These are phyloP conservation scores for Aspergillus sp. DNA, from an alignment of 2,329 filamentous ascomycete genomes.

Conservation along the genomic window DNA sequence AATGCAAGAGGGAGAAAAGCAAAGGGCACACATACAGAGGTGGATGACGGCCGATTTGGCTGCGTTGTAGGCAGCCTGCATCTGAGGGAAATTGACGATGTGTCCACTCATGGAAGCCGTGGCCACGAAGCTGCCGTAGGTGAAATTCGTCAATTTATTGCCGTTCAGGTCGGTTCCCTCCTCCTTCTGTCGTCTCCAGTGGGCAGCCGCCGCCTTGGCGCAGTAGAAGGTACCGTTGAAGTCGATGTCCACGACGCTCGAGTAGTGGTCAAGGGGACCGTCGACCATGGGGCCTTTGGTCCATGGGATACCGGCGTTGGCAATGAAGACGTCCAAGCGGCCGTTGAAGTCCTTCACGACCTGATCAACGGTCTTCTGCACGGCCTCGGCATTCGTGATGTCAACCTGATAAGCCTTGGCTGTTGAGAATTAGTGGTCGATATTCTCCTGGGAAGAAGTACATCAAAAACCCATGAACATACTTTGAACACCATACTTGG, in stretches of 20 bases:
- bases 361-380: conserved; percentile 42
- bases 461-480: conserved; percentile 1
- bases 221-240: conserved; percentile 77
- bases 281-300: conserved; percentile 67
- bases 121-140: conserved; percentile 69
- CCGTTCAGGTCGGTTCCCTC: conserved; percentile 65
- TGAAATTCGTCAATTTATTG: conserved; percentile 60
- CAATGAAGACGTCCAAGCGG: conserved; percentile 74
- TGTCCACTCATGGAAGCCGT: conserved; percentile 78
- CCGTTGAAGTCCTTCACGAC: conserved; percentile 66
- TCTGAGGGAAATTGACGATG: conserved; percentile 74
- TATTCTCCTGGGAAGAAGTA: background rate
- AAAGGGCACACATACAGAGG: conserved; percentile 43
- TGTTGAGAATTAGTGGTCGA: conserved; percentile 19
- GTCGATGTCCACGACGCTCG: conserved; percentile 68
- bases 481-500: conserved; percentile 65
- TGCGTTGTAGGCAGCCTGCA: conserved; percentile 72
- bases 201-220: conserved; percentile 65
- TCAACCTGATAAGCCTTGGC: conserved; percentile 53
- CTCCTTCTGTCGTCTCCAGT: conserved; percentile 69
- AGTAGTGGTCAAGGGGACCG: conserved; percentile 63
- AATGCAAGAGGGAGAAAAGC: conserved; percentile 29
- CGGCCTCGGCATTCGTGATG: conserved; percentile 42
- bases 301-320: conserved; percentile 76
- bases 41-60: conserved; percentile 64